phyloP scores from a whole-genome alignment of 495 filamentous ascomycete species.

The Penicillium psychrofluorescens region DNA sequence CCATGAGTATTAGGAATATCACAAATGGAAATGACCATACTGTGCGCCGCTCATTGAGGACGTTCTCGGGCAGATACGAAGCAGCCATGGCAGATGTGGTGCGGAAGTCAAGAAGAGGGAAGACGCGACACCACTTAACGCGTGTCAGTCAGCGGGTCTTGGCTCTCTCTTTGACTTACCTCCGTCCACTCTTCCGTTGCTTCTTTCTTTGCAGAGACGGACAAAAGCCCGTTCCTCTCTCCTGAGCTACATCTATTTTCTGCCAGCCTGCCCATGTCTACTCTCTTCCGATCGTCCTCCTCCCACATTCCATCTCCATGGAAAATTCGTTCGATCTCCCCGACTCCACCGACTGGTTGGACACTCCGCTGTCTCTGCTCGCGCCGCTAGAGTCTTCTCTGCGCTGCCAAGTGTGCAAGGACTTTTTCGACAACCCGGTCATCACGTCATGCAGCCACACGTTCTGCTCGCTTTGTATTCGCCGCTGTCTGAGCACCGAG shows the following conservation, averaged over 20 bases:
- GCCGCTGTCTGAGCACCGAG: conserved; percentile 69
- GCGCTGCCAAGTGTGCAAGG: conserved; percentile 95
- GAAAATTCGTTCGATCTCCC: conserved; percentile 54
- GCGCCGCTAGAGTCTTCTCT: conserved; percentile 75
- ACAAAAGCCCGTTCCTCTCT: not conserved
- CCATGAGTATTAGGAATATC: not conserved
- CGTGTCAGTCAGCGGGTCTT: conserved; percentile 45
- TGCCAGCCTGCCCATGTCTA: too few relatives aligned
- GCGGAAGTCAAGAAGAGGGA: conserved; percentile 21
- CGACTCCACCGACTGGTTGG: conserved; percentile 89
- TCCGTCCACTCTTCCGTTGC: conserved; percentile 1
- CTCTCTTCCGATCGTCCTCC: too few relatives aligned
- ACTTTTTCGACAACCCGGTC: conserved; percentile 90
- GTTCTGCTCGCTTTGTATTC: conserved; percentile 94
- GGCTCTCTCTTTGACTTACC: conserved; percentile 16
- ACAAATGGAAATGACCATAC: conserved; percentile 39
- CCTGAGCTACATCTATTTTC: too few relatives aligned
- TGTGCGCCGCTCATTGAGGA: conserved; percentile 69
- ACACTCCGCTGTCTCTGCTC: conserved; percentile 67
- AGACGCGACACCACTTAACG: conserved; percentile 40
- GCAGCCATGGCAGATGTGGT: conserved; percentile 38
- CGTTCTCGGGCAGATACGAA: conserved; percentile 63
- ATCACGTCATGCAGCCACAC: conserved; percentile 93
- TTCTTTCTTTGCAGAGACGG: not conserved
- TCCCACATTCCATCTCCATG: conserved; percentile 17